Base-by-base conservation (phyloP, 2,329 filamentous ascomycete genomes). In the Scedosporium minutisporum region DNA sequence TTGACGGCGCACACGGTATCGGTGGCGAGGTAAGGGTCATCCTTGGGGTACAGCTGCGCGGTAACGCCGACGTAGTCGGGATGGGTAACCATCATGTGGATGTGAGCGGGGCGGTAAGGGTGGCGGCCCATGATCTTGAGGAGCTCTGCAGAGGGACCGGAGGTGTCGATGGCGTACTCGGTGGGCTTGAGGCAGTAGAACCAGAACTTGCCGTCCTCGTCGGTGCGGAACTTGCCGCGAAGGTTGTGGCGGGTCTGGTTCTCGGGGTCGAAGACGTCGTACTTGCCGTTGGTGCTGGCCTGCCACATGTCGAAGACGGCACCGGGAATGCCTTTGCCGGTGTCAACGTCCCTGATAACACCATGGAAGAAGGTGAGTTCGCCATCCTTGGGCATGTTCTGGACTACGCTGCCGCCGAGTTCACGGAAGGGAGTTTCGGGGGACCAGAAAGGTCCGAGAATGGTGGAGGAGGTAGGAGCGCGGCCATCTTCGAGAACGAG, bases 221-320 rank as follows among this genome's bases (percentile, higher is more conserved):
- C 83, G 66, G 86, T 84, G 68, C 81, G 82, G 79, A 91, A 91
- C 78, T 90, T 91, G 72, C 88, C 88, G 53, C 88, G 83, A 51
- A 91, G 80, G 79, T 91, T 91, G 81, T 90, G 88, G 71, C 84
- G 83, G 59, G 77, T 76, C 78, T 90, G 87, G 76, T 85, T 85
- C 63, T 86, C 82, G 0, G 87, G 87, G 73, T 91, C 88, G 74
- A 89, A 87, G 80, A 88, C 85, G 71, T 90, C 87, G 78, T 91
- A 91, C 72, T 87, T 86, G 73, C 87, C 88, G 76, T 90, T 91
- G 73, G 86, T 80, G 67, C 83, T 87, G 60, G 88, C 87, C 72
- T 91, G 87, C 88, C 88, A 91, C 78, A 91, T 87, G 71, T 91
- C 89, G 69, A 91, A 85, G 66, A 89, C 85, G 67, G 87, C 88